These are phyloP conservation scores for Calycina herbarum DNA, from an alignment of 2,329 filamentous ascomycete species.

Conservation along the genomic window DNA sequence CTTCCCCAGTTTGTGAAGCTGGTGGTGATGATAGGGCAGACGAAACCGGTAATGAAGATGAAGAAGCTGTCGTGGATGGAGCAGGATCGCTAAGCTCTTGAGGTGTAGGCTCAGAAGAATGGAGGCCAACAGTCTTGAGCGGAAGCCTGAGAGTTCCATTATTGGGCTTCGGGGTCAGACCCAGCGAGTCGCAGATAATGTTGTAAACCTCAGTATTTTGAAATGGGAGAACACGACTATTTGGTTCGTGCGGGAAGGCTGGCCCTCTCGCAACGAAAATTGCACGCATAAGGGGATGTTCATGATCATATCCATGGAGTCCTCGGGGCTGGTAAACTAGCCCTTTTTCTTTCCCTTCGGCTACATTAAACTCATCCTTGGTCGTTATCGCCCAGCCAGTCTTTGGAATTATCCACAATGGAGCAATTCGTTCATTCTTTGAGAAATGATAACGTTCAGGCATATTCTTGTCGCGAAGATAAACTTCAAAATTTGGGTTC, in stretches of 20 bases:
- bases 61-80: not conserved
- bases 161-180: slow-evolving; percentile 71
- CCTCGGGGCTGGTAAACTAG: slow-evolving; percentile 76
- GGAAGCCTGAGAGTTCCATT: slow-evolving; percentile 84
- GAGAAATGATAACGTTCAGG: slow-evolving; percentile 90
- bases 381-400: slow-evolving; percentile 90
- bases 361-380: slow-evolving; percentile 74
- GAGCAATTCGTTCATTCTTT: slow-evolving; percentile 85
- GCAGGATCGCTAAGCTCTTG: slow-evolving; percentile 56
- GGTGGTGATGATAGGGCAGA: not conserved
- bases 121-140: slow-evolving; percentile 46
- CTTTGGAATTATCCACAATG: slow-evolving; percentile 90
- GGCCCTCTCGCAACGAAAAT: slow-evolving; percentile 93
- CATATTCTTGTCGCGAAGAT: slow-evolving; percentile 85
- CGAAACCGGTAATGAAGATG: not conserved
- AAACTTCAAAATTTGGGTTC: slow-evolving; percentile 78
- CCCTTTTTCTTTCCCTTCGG: slow-evolving; percentile 62
- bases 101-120: slow-evolving; percentile 51
- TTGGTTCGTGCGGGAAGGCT: slow-evolving; percentile 82
- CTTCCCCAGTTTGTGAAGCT: slow-evolving; percentile 14
- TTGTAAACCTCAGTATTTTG: slow-evolving; percentile 97
- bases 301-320: slow-evolving; percentile 91
- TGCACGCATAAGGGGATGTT: slow-evolving; percentile 92
- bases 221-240: slow-evolving; percentile 77
- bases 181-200: slow-evolving; percentile 85